Evolutionary conservation across 495 filamentous ascomycete species (phyloP), one percentile per base, ranked within the genome.

Genomic region (Melanomma pulvis-pyrius): DNA sequence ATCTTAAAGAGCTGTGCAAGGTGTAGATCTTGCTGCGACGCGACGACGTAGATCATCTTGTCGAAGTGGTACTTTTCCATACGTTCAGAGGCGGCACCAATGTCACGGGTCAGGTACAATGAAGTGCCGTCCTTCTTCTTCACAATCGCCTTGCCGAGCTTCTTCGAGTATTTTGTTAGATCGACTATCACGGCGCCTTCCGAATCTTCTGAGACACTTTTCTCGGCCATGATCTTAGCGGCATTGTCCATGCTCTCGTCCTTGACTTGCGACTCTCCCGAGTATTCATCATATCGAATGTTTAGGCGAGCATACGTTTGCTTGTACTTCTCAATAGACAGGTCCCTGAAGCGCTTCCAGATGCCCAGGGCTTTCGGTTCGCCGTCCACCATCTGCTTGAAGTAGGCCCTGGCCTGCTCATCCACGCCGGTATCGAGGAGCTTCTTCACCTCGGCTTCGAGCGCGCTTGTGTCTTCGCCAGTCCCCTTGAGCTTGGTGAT

Each of bases 271-370:
- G 90, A 93, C 78, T 98, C 94, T 34, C 93, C 93, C 34, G 89
- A 90, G 81, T 98, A 98, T 57, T 92, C 88, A 74, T 97, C 93
- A 71, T 93, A 98, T 61, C 87, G 82, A 73, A 98, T 97, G 78
- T 97, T 93, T 87, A 74, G 63, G 15, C 71, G 34, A 11, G 71
- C 71, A 49, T 74, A 74, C 8, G 71, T 70, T 34, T 72, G 8
- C 56, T 72, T 72, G 66, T 74, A 74, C 46, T 63, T 69, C 25
- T 69, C 66, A 51, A 74, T 74, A 21, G 64, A 66, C 83, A 98
- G 83, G 48, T 96, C 90, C 74, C 94, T 85, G 83, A 97, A 98
- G 21, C 87, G 84, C 71, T 84, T 84, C 94, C 94, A 98, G 62
- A 89, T 79, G 44, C 86, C 88, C 48, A 96, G 79, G 1, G 90